phyloP scores from a whole-genome alignment of 257 asterid species.

The Asclepias syriaca region DNA sequence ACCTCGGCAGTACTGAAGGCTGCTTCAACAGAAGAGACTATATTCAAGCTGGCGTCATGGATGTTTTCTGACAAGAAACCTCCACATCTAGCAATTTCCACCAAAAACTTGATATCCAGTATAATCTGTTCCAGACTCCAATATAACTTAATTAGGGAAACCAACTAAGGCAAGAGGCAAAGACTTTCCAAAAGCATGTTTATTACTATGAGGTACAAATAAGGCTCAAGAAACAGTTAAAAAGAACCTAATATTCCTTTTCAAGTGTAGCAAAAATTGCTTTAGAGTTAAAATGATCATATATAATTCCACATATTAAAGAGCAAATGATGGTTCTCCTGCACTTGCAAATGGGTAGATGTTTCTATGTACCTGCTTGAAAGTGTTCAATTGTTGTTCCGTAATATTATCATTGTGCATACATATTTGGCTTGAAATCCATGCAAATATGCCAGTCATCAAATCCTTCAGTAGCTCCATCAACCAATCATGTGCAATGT shows the following conservation, averaged over 20 bases:
- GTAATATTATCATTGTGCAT: conserved; percentile 28
- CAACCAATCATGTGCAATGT: conserved; percentile 44
- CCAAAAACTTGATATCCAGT: conserved; percentile 58
- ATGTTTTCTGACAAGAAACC: conserved; percentile 43
- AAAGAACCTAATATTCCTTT: neutral
- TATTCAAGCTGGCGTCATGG: conserved; percentile 20
- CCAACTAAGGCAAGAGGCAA: neutral
- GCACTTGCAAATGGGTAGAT: too few species aligned
- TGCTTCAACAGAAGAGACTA: conserved; percentile 28
- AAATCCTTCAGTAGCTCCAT: conserved; percentile 42
- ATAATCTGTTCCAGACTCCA: conserved; percentile 38
- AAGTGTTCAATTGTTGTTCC: conserved; percentile 22
- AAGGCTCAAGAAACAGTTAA: neutral
- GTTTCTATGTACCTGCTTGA: conserved; percentile 45
- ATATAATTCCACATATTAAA: neutral
- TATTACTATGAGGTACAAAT: neutral
- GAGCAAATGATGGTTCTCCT: neutral
- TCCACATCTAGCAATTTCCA: conserved; percentile 56
- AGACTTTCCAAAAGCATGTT: neutral
- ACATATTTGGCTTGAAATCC: conserved; percentile 35
- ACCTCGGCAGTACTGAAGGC: conserved; percentile 30
- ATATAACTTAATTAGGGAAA: conserved; percentile 4
- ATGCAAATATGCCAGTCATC: conserved; percentile 36
- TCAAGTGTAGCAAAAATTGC: neutral
- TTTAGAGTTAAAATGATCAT: neutral